Base-by-base conservation (phyloP, 371 early-diverging fungal species). In the Mucor mucedo region DNA sequence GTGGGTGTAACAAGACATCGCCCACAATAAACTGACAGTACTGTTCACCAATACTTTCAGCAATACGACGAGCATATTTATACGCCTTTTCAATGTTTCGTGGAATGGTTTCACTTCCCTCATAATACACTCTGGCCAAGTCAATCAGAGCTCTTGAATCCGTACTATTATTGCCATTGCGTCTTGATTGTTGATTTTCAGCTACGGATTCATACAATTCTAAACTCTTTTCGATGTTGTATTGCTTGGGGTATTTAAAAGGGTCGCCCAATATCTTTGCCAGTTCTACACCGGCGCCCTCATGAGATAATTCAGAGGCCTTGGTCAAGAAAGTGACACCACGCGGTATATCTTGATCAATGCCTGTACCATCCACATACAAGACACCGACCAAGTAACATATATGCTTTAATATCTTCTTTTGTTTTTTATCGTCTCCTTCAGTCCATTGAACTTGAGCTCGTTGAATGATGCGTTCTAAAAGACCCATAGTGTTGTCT, bases 1-100 rank as follows among this genome's bases (percentile, higher is more conserved):
- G 62, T 9, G 66, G 55, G 32, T 70, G 61, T 5, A 81, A 56
- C 16, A 78, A 50, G 1, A 71, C 61, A 53, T 81, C 81, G 1
- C 81, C 81, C 4, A 81, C 78, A 55, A 81, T 81, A 50, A 75
- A 81, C 53, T 81, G 81, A 49, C 81, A 81, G 40, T 76, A 81
- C 40, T 78, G 74, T 44, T 81, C 81, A 6, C 81, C 81, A 3
- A 60, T 63, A 38, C 55, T 61, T 35, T 76, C 81, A 14, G 81
- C 81, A 7, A 78, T 74, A 21, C 68, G 65, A 14, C 77, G 74
- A 3, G 81, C 81, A 58, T 76, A 75, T 13, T 66, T 62, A 52
- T 78, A 81, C 0, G 81, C 76, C 52, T 71, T 81, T 11, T 78
- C 77, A 14, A 75, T 61, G 41, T 81, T 70, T 38, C 75, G 66